Percentiles rank a stretch among this genome's conserved stretches.
These are phyloP conservation scores for Pythium oligandrum DNA, from an alignment of 352 stramenopile genomes.

Conservation along the genomic window DNA sequence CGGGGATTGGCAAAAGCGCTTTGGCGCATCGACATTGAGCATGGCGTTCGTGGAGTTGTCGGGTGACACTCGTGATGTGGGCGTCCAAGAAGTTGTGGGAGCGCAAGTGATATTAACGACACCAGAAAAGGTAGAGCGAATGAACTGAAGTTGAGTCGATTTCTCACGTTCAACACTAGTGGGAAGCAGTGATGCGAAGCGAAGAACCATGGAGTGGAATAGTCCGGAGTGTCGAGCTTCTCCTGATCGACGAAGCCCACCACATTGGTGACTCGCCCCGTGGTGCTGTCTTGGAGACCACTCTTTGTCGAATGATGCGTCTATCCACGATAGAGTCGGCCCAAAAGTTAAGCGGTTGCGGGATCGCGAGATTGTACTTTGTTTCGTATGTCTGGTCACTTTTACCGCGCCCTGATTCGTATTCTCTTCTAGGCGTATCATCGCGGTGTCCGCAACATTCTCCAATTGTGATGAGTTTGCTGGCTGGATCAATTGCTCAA, in stretches of 20 bases:
- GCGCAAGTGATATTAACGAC: conserved; percentile 35
- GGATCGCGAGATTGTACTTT: too few relatives aligned
- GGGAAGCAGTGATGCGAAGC: conserved; percentile 31
- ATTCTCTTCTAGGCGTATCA: conserved; percentile 21
- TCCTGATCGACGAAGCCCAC: conserved; percentile 42
- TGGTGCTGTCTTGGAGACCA: conserved; percentile 25
- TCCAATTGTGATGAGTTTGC: conserved; percentile 28
- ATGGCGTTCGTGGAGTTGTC: conserved; percentile 39
- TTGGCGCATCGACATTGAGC: conserved; percentile 20
- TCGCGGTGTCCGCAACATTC: conserved; percentile 32
- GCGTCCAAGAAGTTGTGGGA: conserved; percentile 9
- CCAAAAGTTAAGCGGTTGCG: neutral
- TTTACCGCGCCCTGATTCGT: too few relatives aligned
- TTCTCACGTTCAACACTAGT: conserved; percentile 19
- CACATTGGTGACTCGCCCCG: conserved; percentile 29
- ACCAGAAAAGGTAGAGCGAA: conserved; percentile 35
- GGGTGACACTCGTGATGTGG: conserved; percentile 10
- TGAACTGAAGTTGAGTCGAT: neutral
- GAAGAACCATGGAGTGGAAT: neutral
- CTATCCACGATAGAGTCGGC: conserved; percentile 11
- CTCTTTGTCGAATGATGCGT: conserved; percentile 37
- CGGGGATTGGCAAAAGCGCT: conserved; percentile 30
- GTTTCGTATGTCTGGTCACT: too few relatives aligned
- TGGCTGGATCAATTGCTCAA: conserved; percentile 26
- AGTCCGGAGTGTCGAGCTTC: conserved; percentile 6